A percentile compares a stretch with the other conserved stretches of the same genome.
Evolutionary conservation across 441 rosid species (phyloP).

Genomic region (Dalechampia spathulata): DNA sequence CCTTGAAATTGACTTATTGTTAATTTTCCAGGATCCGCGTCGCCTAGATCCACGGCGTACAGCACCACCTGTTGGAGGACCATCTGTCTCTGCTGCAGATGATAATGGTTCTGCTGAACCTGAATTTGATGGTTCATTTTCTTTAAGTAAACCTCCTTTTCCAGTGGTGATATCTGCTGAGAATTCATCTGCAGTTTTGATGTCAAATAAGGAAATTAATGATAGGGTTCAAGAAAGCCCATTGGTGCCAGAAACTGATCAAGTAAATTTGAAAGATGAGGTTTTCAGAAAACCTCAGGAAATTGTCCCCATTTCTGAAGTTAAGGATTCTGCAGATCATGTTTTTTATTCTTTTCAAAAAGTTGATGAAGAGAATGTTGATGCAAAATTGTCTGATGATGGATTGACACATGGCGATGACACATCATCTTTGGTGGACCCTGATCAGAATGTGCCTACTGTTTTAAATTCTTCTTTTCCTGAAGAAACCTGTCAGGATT

Average conservation of each 20-base stretch:
- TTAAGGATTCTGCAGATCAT: constrained; percentile 41
- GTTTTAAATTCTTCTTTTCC: constrained; percentile 32
- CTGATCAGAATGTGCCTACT: constrained; percentile 44
- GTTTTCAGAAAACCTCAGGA: constrained; percentile 39
- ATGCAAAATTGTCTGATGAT: constrained; percentile 34
- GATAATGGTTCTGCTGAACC: constrained; percentile 37
- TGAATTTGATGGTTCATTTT: constrained; percentile 49
- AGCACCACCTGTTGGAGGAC: constrained; percentile 40
- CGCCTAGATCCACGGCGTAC: constrained; percentile 91
- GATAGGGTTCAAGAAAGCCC: constrained; percentile 40
- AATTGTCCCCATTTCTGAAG: constrained; percentile 33
- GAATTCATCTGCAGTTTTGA: constrained; percentile 28
- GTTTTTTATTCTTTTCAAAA: constrained; percentile 34
- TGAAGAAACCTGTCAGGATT: constrained; percentile 68
- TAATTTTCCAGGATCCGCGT: constrained; percentile 83
- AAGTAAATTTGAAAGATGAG: constrained; percentile 44
- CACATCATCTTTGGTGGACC: constrained; percentile 36
- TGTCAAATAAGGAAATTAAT: constrained; percentile 33
- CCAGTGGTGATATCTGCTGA: constrained; percentile 36
- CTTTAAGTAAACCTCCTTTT: constrained; percentile 39
- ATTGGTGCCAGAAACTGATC: constrained; percentile 34
- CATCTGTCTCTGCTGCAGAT: constrained; percentile 37
- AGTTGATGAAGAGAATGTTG: constrained; percentile 44
- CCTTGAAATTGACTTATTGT: constrained; percentile 20
- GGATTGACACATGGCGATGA: constrained; percentile 38